A percentile compares a stretch with the other conserved stretches of the same genome.
phyloP scores from a whole-genome alignment of 805 yeast species.

The Saccharomycopsis sp. region DNA sequence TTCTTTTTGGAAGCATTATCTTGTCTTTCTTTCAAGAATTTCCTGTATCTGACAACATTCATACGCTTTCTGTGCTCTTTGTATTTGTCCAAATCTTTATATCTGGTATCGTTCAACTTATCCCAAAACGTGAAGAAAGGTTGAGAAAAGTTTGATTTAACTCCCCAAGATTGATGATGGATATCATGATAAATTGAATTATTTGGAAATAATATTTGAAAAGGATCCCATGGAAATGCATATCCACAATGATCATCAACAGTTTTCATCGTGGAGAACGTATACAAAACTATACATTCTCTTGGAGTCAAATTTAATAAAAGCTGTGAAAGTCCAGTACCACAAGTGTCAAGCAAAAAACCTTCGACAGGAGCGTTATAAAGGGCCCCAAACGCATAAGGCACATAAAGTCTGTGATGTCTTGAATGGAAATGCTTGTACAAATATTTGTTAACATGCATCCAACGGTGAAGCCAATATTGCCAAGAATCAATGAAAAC shows the following conservation, averaged over 20 bases:
- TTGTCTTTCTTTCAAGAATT: conserved; percentile 41
- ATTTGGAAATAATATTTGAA: conserved; percentile 89
- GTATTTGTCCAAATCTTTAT: conserved; percentile 58
- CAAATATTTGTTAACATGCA: conserved; percentile 75
- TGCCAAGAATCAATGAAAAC: conserved; percentile 91
- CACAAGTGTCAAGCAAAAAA: conserved; percentile 81
- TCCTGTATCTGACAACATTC: conserved; percentile 58
- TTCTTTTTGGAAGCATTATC: neutral
- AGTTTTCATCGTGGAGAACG: conserved; percentile 91
- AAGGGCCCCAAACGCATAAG: conserved; percentile 94
- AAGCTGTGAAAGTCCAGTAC: conserved; percentile 79
- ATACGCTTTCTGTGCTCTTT: conserved; percentile 57
- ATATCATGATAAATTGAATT: conserved; percentile 95
- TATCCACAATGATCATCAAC: conserved; percentile 99
- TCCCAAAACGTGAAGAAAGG: conserved; percentile 98
- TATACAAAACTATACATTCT: conserved; percentile 66
- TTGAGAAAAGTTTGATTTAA: conserved; percentile 88
- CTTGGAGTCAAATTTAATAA: conserved; percentile 61
- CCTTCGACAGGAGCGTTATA: conserved; percentile 95
- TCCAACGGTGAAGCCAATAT: conserved; percentile 76
- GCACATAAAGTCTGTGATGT: conserved; percentile 91
- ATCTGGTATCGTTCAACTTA: conserved; percentile 59
- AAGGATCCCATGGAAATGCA: conserved; percentile 82
- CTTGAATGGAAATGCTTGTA: conserved; percentile 86
- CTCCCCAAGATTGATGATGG: conserved; percentile 95